Evolutionary conservation across 352 stramenopile genomes (phyloP), one percentile per base, ranked within the genome.

Genomic region (Pythium folliculosum): DNA sequence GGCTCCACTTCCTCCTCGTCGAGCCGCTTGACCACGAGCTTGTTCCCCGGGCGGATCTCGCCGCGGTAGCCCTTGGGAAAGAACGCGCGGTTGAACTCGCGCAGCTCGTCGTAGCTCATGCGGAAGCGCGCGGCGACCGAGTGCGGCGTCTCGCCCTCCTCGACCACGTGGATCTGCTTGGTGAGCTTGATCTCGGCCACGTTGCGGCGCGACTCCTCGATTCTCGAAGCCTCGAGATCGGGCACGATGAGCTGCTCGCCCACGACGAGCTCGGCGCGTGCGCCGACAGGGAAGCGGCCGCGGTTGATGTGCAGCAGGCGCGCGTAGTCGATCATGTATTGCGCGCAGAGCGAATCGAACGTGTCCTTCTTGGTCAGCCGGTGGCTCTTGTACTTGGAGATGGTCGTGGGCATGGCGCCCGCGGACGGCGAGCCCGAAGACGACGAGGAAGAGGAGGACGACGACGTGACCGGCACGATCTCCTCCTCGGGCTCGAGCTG

Each of bases 91-190:
- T 95, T 95, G 67, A 70, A 94, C 72, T 94, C 87, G 35, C 87
- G 87, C 65, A 95, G 77, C 72, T 94, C 85, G 37, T 95, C 87
- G 60, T 91, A 91, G 57, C 79, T 92, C 87, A 95, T 95, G 45
- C 67, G 72, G 72, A 90, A 95, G 32, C 57, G 63, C 37, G 72
- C 75, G 0, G 81, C 82, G 55, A 95, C 73, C 17, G 60, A 72
- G 60, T 92, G 75, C 17, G 87, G 85, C n/a, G 87, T 92, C 30
- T 95, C 87, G 47, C 79, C 86, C 2, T 64, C 56, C 44, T 88
- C 76, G n/a, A 95, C 87, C 12, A 89, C 67, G 59, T 95, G 84
- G 57, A 95, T 95, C 71, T 94, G 84, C 77, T 93, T 94, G 50
- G 83, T 95, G 35, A 95, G 86, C 63, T 84, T 91, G 43, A 95